Evolutionary conservation across 2,329 filamentous ascomycete species (phyloP).

Genomic region (Chaetomium sp.): DNA sequence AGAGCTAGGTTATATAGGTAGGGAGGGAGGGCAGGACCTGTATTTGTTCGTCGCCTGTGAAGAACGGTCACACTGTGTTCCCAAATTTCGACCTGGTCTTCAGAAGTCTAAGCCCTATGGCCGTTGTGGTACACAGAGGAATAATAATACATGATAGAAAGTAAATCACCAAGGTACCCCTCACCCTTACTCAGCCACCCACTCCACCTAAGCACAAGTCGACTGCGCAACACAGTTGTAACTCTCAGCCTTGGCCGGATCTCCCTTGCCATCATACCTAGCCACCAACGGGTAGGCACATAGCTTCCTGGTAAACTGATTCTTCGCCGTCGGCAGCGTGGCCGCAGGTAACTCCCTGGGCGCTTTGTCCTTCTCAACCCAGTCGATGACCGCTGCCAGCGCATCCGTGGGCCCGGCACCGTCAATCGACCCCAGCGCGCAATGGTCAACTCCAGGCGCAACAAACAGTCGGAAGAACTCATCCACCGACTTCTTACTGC

Average conservation of each 20-base stretch:
- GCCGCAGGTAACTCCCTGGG: constrained; percentile 29
- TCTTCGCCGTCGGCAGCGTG: background rate
- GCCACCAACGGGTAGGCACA: constrained; percentile 6
- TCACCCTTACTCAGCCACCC: too few relatives aligned
- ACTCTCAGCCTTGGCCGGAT: background rate
- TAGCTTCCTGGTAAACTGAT: background rate
- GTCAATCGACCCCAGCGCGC: constrained; percentile 26
- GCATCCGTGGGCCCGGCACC: constrained; percentile 25
- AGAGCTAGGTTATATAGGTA: too few relatives aligned
- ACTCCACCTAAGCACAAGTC: too few relatives aligned
- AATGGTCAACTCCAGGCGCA: constrained; percentile 23
- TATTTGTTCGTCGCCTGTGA: too few relatives aligned
- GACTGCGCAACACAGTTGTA: constrained; percentile 2
- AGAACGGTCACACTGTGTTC: too few relatives aligned
- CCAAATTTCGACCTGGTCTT: too few relatives aligned
- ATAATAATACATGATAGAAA: too few relatives aligned
- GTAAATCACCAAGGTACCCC: too few relatives aligned
- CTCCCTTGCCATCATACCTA: background rate
- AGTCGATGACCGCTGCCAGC: constrained; percentile 39
- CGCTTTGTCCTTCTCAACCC: constrained; percentile 39
- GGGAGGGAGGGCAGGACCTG: too few relatives aligned
- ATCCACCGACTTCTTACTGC: constrained; percentile 40
- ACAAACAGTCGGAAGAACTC: constrained; percentile 43
- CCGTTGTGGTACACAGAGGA: too few relatives aligned
- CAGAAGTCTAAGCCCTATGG: too few relatives aligned